Evolutionary conservation across 2,329 filamentous ascomycete species (phyloP).

Genomic region (Leptographium galeiforme): DNA sequence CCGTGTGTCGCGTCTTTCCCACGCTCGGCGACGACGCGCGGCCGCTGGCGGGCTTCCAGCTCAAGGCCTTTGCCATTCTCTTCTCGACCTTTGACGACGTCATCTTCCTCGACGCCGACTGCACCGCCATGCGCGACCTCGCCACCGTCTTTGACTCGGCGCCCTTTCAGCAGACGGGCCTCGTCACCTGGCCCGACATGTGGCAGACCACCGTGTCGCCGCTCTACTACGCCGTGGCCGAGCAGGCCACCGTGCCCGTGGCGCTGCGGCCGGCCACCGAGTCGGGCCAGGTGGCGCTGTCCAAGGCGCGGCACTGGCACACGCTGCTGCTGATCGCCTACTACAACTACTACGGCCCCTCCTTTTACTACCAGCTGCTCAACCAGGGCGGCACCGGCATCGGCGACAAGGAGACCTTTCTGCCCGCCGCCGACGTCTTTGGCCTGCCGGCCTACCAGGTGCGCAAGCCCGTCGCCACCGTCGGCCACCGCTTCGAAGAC

Average conservation of each 20-base stretch:
- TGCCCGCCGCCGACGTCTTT: constrained; percentile 27
- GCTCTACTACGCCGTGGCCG: constrained; percentile 30
- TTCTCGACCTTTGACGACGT: constrained; percentile 47
- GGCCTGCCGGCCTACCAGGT: constrained; percentile 25
- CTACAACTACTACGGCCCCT: constrained; percentile 41
- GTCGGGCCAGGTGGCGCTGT: constrained; percentile 32
- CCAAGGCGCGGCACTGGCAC: constrained; percentile 30
- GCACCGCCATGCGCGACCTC: constrained; percentile 29
- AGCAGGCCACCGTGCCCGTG: constrained; percentile 18
- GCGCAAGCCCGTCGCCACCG: constrained; percentile 16
- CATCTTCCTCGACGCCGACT: constrained; percentile 44
- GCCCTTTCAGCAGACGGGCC: constrained; percentile 35
- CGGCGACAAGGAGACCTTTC: constrained; percentile 36
- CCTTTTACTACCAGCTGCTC: constrained; percentile 35
- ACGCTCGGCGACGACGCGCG: constrained; percentile 9
- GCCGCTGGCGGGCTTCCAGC: constrained; percentile 31
- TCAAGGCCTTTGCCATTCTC: constrained; percentile 42
- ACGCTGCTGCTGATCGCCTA: constrained; percentile 35
- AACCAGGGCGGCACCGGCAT: constrained; percentile 28
- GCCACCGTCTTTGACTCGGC: constrained; percentile 31
- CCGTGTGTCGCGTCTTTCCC: constrained; percentile 20
- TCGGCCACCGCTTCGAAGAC: constrained; percentile 20
- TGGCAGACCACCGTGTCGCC: constrained; percentile 29
- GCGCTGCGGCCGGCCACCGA: constrained; percentile 25
- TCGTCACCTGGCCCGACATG: constrained; percentile 45